A percentile compares a stretch with the other conserved stretches of the same genome.
These are phyloP conservation scores for Pueraria montana DNA, from an alignment of 306 rosid species.

Conservation along the genomic window DNA sequence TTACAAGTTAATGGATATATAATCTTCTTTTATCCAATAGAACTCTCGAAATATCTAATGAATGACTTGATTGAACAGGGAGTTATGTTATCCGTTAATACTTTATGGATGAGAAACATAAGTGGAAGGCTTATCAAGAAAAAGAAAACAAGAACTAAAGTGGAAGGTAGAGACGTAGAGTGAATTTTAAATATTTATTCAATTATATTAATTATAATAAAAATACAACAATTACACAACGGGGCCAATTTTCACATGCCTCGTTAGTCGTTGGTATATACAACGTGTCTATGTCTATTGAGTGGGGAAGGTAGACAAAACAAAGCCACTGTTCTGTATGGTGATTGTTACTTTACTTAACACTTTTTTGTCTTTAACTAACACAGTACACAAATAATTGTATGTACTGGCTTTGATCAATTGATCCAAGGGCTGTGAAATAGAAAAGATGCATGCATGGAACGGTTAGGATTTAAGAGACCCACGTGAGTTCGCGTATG, in stretches of 20 bases:
- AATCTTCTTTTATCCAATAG: not conserved
- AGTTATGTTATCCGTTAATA: not conserved
- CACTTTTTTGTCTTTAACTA: not conserved
- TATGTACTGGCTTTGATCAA: not conserved
- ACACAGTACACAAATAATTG: not conserved
- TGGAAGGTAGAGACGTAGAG: too few relatives aligned
- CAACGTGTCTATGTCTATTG: not conserved
- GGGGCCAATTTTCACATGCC: not conserved
- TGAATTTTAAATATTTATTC: too few relatives aligned
- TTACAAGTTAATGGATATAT: not conserved
- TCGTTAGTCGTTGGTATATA: not conserved
- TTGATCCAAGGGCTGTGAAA: not conserved
- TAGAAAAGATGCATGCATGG: not conserved
- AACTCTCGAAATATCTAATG: not conserved
- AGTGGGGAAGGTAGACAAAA: not conserved
- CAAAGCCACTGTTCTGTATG: not conserved
- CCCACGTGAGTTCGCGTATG: not conserved
- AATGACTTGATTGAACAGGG: not conserved
- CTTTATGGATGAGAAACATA: not conserved
- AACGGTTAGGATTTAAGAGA: constrained; percentile 31
- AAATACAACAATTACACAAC: too few relatives aligned
- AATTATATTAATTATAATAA: not conserved
- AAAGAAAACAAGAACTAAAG: not conserved
- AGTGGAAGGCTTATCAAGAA: not conserved
- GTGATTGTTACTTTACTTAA: not conserved